phyloP scores from a whole-genome alignment of 148 eudicot species.

The Chenopodium formosanum region DNA sequence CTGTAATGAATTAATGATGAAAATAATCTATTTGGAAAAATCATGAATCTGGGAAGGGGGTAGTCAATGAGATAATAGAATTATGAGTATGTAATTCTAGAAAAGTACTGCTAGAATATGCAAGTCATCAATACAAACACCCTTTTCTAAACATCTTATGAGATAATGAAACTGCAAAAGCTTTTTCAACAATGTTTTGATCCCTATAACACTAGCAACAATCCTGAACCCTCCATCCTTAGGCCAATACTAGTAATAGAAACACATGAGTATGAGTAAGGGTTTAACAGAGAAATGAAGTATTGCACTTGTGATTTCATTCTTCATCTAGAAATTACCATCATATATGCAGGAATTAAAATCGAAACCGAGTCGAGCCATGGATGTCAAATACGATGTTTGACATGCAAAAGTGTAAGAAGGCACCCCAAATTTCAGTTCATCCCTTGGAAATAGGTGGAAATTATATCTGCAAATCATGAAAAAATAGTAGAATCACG shows the following conservation, averaged over 20 bases:
- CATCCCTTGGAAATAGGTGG: slow-evolving; percentile 93
- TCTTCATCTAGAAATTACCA: slow-evolving; percentile 43
- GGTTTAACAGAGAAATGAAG: neutral
- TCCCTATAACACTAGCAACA: neutral
- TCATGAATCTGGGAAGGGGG: neutral
- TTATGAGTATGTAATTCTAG: neutral
- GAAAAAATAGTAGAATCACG: slow-evolving; percentile 7
- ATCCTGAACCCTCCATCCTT: neutral
- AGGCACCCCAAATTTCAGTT: slow-evolving; percentile 76
- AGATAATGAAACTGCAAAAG: neutral
- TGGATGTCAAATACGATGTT: slow-evolving; percentile 76
- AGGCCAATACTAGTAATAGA: neutral
- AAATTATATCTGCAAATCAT: slow-evolving; percentile 74
- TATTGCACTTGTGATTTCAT: neutral
- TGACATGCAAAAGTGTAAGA: slow-evolving; percentile 89
- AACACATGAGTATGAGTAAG: neutral
- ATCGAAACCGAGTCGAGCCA: slow-evolving; percentile 93
- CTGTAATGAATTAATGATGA: neutral
- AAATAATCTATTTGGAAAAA: neutral
- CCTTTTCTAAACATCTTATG: slow-evolving; percentile 2
- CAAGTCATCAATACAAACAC: neutral
- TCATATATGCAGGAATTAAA: slow-evolving; percentile 86
- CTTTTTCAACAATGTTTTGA: neutral
- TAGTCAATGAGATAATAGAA: neutral
- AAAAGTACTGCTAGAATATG: neutral